These are phyloP conservation scores for Salix viminalis DNA, from an alignment of 345 rosid genomes.

Conservation along the genomic window DNA sequence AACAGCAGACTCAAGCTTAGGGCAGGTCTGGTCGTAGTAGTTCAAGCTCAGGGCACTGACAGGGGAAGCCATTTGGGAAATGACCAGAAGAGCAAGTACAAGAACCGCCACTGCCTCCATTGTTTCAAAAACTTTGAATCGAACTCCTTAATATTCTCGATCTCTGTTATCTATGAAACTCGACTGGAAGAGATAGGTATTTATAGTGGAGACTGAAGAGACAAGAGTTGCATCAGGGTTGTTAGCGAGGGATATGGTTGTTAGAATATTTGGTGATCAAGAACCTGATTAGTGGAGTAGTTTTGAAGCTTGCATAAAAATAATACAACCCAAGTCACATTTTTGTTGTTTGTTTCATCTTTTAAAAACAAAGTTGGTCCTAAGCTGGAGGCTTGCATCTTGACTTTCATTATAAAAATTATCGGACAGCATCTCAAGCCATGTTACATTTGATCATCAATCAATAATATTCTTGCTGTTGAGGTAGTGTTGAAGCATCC, in stretches of 20 bases:
- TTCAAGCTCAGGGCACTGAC: constrained; percentile 48
- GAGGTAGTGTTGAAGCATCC: constrained; percentile 44
- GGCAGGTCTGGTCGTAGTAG: constrained; percentile 62
- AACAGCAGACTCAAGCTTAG: constrained; percentile 49
- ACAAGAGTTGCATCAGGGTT: constrained; percentile 29
- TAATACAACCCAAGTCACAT: neutral
- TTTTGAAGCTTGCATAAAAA: constrained; percentile 26
- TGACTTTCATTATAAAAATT: neutral
- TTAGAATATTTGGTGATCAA: constrained; percentile 61
- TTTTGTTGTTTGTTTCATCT: neutral
- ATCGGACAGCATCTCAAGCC: too few species aligned
- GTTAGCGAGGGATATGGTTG: constrained; percentile 38
- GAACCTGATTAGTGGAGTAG: constrained; percentile 41
- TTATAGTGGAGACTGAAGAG: constrained; percentile 12
- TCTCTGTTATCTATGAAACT: neutral
- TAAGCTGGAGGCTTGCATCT: neutral
- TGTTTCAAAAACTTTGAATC: neutral
- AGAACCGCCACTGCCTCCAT: neutral
- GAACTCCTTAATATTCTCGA: neutral
- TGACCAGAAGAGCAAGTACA: constrained; percentile 10
- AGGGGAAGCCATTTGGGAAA: constrained; percentile 24
- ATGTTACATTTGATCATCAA: too few species aligned
- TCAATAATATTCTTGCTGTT: constrained; percentile 6
- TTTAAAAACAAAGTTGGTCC: neutral
- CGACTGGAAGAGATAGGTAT: constrained; percentile 1